phyloP scores from a whole-genome alignment of 1,284 basidiomycete species.

The Vanrija sp. region DNA sequence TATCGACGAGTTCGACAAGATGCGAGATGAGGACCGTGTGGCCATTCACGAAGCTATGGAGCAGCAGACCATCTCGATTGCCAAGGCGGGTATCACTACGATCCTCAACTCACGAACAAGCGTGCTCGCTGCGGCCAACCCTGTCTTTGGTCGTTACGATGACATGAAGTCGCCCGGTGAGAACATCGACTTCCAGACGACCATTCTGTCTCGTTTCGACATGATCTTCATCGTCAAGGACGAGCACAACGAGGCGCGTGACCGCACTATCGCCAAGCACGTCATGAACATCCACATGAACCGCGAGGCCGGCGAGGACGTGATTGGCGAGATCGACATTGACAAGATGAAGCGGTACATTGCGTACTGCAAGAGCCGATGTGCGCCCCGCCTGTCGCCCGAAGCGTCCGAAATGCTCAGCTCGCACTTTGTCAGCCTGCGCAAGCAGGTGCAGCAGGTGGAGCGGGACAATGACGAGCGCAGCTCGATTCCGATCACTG shows the following conservation, averaged over 20 bases:
- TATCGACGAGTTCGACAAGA: constrained; percentile 99
- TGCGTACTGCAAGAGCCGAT: constrained; percentile 96
- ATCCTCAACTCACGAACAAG: constrained; percentile 94
- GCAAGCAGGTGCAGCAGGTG: constrained; percentile 93
- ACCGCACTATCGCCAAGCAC: constrained; percentile 93
- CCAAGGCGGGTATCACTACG: constrained; percentile 98
- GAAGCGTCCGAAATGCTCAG: constrained; percentile 96
- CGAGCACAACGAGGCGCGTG: constrained; percentile 91
- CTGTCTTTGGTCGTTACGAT: constrained; percentile 97
- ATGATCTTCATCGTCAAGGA: constrained; percentile 99
- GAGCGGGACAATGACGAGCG: constrained; percentile 96
- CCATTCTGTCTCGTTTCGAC: constrained; percentile 96
- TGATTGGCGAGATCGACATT: constrained; percentile 87
- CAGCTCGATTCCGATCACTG: constrained; percentile 95
- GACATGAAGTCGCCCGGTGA: constrained; percentile 93
- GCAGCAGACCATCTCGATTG: constrained; percentile 99
- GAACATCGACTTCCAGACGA: constrained; percentile 67
- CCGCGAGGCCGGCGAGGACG: constrained; percentile 64
- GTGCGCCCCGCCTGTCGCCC: constrained; percentile 85
- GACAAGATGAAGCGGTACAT: constrained; percentile 99
- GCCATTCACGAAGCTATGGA: constrained; percentile 99
- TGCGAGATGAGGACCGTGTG: constrained; percentile 97
- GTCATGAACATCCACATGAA: constrained; percentile 99
- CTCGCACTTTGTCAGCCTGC: constrained; percentile 90
- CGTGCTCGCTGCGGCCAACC: constrained; percentile 96